Evolutionary conservation across 768 basidiomycete species (phyloP).

Genomic region (Suillus tomentosus): DNA sequence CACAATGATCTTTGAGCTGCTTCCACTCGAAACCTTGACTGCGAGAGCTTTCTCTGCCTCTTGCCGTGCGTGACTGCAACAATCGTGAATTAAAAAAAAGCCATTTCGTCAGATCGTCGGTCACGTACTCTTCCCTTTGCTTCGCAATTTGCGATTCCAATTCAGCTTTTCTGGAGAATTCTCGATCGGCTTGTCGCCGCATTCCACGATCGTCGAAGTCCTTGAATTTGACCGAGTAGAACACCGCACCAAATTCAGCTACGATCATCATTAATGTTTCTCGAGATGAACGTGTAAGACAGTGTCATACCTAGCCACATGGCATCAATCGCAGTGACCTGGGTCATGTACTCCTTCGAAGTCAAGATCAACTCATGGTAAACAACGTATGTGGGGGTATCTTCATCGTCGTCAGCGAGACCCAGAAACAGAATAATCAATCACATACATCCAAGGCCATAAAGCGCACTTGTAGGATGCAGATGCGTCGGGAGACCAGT

Average conservation of each 20-base stretch:
- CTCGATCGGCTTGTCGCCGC: conserved; percentile 76
- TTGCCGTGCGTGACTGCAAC: conserved; percentile 58
- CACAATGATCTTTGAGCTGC: conserved; percentile 66
- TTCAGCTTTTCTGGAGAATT: conserved; percentile 91
- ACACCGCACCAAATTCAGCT: conserved; percentile 95
- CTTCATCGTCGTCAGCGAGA: conserved; percentile 39
- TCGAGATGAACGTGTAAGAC: not conserved
- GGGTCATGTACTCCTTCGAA: conserved; percentile 98
- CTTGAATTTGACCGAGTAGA: conserved; percentile 98
- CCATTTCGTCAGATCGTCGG: conserved; percentile 10
- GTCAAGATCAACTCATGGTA: conserved; percentile 97
- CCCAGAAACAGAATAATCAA: not conserved
- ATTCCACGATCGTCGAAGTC: conserved; percentile 90
- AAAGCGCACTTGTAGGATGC: conserved; percentile 95
- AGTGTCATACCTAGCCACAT: conserved; percentile 86
- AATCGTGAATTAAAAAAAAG: conserved; percentile 10
- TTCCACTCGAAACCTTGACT: conserved; percentile 52
- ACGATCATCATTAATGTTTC: conserved; percentile 19
- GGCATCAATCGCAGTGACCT: conserved; percentile 96
- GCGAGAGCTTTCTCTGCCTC: conserved; percentile 61
- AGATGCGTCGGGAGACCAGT: conserved; percentile 94
- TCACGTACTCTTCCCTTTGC: conserved; percentile 65
- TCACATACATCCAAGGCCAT: conserved; percentile 88
- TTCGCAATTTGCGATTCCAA: conserved; percentile 89
- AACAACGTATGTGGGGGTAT: conserved; percentile 94